These are phyloP conservation scores for Flaveria sonorensis DNA, from an alignment of 129 eudicot species.

Conservation along the genomic window DNA sequence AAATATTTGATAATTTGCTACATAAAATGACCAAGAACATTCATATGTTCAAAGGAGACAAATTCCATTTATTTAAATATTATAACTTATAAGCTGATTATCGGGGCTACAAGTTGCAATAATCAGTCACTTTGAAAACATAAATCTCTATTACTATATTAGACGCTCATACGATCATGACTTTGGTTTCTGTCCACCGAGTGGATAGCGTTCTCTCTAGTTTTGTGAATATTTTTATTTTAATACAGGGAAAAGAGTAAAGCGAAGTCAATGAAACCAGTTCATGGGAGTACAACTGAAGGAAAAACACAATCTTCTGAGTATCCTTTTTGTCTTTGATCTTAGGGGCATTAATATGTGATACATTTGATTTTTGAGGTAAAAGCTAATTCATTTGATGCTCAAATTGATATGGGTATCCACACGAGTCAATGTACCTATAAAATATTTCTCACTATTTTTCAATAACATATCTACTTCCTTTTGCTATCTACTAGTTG, in stretches of 20 bases:
- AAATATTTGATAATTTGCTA: not conserved
- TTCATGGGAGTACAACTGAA: slow-evolving; percentile 50
- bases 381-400: slow-evolving; percentile 1
- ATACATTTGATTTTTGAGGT: slow-evolving; percentile 25
- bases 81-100: slow-evolving; percentile 3
- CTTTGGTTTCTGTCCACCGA: not conserved
- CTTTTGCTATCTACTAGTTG: not conserved
- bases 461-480: not conserved
- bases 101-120: not conserved
- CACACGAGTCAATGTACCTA: not conserved
- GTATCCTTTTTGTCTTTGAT: slow-evolving; percentile 49
- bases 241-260: slow-evolving; percentile 63
- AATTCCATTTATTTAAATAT: not conserved
- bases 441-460: not conserved
- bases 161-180: not conserved
- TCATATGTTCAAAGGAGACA: not conserved
- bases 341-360: not conserved
- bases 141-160: not conserved
- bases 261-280: slow-evolving; percentile 43
- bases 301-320: slow-evolving; percentile 50
- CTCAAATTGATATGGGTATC: not conserved
- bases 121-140: not conserved
- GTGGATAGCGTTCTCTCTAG: not conserved
- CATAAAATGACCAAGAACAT: not conserved
- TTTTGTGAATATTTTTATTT: slow-evolving; percentile 19